These are phyloP conservation scores for Tinospora cordifolia DNA, from an alignment of 164 flowering plant species.

Conservation along the genomic window DNA sequence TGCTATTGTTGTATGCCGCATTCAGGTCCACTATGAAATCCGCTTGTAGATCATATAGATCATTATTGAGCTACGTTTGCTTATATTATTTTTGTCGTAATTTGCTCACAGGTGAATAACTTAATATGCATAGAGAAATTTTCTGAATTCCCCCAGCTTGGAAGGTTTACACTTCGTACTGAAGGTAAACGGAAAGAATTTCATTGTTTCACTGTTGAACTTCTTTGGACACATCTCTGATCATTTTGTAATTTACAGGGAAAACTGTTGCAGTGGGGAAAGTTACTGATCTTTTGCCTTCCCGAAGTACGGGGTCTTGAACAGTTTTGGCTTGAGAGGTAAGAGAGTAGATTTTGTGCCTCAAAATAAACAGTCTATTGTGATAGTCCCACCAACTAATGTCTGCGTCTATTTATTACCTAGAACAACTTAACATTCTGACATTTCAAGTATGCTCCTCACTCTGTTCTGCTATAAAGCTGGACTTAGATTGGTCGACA, in stretches of 20 bases:
- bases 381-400: background rate
- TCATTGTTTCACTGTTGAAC: background rate
- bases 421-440: too few species aligned
- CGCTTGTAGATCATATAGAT: background rate
- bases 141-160: slow-evolving; percentile 85
- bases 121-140: slow-evolving; percentile 82
- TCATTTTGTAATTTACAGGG: slow-evolving; percentile 5
- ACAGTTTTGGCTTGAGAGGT: slow-evolving; percentile 5
- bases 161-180: slow-evolving; percentile 92
- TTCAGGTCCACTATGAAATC: slow-evolving; percentile 50
- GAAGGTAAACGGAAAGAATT: slow-evolving; percentile 50
- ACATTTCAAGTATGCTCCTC: too few species aligned
- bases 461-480: too few species aligned
- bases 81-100: slow-evolving; percentile 1
- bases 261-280: slow-evolving; percentile 13
- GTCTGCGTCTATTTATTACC: background rate
- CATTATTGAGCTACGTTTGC: background rate
- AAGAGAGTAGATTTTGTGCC: background rate
- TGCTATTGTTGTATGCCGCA: slow-evolving; percentile 76
- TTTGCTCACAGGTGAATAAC: slow-evolving; percentile 54
- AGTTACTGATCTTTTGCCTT: slow-evolving; percentile 5
- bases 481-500: too few species aligned
- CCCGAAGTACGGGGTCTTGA: slow-evolving; percentile 6
- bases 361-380: background rate
- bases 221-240: background rate